These are phyloP conservation scores for Aspergillus taichungensis DNA, from an alignment of 495 filamentous ascomycete species.

Conservation along the genomic window DNA sequence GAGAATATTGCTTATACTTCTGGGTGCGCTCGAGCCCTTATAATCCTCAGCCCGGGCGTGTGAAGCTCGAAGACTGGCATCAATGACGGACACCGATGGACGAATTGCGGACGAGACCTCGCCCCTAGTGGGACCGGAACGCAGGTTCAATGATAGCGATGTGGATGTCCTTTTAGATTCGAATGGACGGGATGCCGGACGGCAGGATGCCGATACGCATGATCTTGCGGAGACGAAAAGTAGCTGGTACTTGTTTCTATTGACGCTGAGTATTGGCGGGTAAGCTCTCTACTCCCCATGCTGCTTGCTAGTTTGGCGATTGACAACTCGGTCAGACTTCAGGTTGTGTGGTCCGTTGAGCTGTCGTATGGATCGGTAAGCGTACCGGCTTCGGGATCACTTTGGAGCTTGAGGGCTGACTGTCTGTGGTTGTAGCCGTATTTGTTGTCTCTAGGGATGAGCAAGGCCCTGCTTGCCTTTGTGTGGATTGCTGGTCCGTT, in stretches of 20 bases:
- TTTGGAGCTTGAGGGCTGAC: neutral
- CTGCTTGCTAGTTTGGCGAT: neutral
- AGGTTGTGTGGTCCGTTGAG: conserved; percentile 93
- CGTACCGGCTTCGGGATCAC: neutral
- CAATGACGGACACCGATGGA: conserved; percentile 11
- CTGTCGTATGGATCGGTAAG: conserved; percentile 72
- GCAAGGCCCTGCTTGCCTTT: conserved; percentile 84
- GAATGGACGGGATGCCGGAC: conserved; percentile 7
- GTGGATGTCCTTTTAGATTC: conserved; percentile 8
- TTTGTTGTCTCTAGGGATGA: conserved; percentile 71
- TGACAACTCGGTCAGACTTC: conserved; percentile 42
- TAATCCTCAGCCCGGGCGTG: too few species aligned
- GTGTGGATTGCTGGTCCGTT: conserved; percentile 93
- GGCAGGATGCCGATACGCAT: conserved; percentile 8
- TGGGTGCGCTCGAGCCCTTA: too few species aligned
- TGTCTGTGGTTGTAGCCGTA: conserved; percentile 37
- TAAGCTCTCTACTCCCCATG: conserved; percentile 24
- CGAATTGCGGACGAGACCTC: conserved; percentile 26
- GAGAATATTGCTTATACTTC: too few species aligned
- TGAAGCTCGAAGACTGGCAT: neutral
- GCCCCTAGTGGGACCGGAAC: conserved; percentile 26
- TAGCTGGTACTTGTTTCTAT: conserved; percentile 69
- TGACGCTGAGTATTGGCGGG: conserved; percentile 77
- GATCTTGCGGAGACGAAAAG: conserved; percentile 45
- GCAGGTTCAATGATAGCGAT: conserved; percentile 14